Conservation (phyloP, 805 yeast genomes). For the Danielozyma ontarioensis region DNA sequence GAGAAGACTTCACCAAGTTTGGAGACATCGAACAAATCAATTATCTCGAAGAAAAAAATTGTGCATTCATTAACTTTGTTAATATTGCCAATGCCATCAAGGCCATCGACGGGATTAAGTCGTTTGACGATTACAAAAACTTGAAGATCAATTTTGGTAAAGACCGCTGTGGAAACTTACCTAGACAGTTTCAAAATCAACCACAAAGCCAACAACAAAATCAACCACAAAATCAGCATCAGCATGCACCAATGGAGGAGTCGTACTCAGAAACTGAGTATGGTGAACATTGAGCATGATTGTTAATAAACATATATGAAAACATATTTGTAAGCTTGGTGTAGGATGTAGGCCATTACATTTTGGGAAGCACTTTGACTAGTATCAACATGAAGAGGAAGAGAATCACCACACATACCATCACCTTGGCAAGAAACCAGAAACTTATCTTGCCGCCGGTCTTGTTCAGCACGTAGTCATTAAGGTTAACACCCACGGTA, state of each 20-base stretch:
- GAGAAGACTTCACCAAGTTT: constrained; percentile 69
- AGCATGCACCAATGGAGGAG: constrained; percentile 2
- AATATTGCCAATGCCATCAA: constrained; percentile 57
- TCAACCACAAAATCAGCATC: constrained; percentile 4
- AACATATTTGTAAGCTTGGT: too few relatives aligned
- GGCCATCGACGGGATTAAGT: constrained; percentile 18
- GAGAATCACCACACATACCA: constrained; percentile 18
- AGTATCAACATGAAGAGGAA: constrained; percentile 29
- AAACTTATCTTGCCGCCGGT: constrained; percentile 37
- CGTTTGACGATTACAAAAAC: constrained; percentile 13
- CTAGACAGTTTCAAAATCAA: constrained; percentile 59
- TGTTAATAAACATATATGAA: too few relatives aligned
- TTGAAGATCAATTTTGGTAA: constrained; percentile 20
- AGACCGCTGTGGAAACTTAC: constrained; percentile 85
- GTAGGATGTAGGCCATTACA: too few relatives aligned
- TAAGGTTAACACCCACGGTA: constrained; percentile 31
- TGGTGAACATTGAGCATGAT: too few relatives aligned
- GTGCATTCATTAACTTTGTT: constrained; percentile 90
- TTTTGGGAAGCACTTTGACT: constrained; percentile 32
- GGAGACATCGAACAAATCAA: constrained; percentile 97
- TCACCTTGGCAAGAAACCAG: constrained; percentile 31
- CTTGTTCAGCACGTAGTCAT: constrained; percentile 32
- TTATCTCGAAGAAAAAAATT: constrained; percentile 73
- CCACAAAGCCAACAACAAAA: constrained; percentile 1
- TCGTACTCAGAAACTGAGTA: constrained; percentile 7